Conservation (phyloP, 305 asterid genomes). For the Fraxinus sp. region DNA sequence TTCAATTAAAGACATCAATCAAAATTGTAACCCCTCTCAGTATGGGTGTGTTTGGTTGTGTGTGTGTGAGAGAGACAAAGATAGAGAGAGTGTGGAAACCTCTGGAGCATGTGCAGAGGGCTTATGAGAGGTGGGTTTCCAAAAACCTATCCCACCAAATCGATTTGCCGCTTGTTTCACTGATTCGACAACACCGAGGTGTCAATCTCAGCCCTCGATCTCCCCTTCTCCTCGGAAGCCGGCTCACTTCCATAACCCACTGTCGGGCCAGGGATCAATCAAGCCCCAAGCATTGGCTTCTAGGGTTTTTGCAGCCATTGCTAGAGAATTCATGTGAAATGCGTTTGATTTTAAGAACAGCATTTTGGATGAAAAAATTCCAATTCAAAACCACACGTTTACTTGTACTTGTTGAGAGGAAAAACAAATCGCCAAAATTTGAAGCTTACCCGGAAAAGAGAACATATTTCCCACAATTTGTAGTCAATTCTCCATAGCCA, state of each 20-base stretch:
- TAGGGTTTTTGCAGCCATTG: slow-evolving; percentile 18
- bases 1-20: no score
- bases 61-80: not conserved
- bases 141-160: slow-evolving; percentile 94
- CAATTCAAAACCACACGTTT: no score
- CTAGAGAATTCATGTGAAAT: no score
- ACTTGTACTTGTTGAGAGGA: no score
- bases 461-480: no score
- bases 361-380: no score
- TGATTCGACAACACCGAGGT: slow-evolving; percentile 86
- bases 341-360: no score
- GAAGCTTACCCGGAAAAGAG: no score
- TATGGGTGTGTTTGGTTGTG: no score
- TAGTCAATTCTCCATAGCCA: no score
- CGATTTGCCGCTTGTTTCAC: slow-evolving; percentile 82
- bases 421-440: no score
- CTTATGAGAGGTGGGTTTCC: slow-evolving; percentile 65
- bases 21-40: no score
- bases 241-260: slow-evolving; percentile 25
- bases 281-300: slow-evolving; percentile 11
- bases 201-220: slow-evolving; percentile 63
- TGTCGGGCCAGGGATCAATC: not conserved
- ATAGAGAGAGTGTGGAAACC: slow-evolving; percentile 32
- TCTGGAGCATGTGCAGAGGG: slow-evolving; percentile 29
- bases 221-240: slow-evolving; percentile 1